phyloP scores from a whole-genome alignment of 1,139 yeast genomes.

The Geotrichum aggregatum region DNA sequence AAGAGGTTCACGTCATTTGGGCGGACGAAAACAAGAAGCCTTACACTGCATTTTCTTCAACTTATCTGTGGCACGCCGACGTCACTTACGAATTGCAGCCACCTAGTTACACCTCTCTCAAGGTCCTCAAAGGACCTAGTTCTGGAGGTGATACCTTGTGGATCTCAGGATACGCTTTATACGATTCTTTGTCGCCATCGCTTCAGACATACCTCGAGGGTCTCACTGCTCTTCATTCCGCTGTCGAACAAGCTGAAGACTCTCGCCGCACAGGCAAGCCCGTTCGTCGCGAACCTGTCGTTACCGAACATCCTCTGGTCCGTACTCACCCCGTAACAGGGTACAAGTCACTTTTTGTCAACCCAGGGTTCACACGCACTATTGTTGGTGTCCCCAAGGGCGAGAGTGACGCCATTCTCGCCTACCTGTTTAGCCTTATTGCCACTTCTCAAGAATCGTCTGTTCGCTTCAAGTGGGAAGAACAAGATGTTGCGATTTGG shows the following conservation, averaged over 20 bases:
- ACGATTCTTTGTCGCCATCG: slow-evolving; percentile 60
- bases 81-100: slow-evolving; percentile 69
- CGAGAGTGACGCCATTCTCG: slow-evolving; percentile 55
- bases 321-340: slow-evolving; percentile 68
- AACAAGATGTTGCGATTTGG: slow-evolving; percentile 64
- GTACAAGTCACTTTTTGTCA: slow-evolving; percentile 55
- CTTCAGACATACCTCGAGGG: slow-evolving; percentile 54
- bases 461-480: slow-evolving; percentile 55
- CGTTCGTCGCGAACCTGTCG: slow-evolving; percentile 59
- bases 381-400: slow-evolving; percentile 63
- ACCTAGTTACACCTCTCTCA: slow-evolving; percentile 60
- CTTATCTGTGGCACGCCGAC: slow-evolving; percentile 58
- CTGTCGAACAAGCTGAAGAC: slow-evolving; percentile 61
- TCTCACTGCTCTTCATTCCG: slow-evolving; percentile 62
- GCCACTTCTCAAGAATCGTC: slow-evolving; percentile 53
- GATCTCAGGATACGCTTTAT: slow-evolving; percentile 61
- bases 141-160: slow-evolving; percentile 75
- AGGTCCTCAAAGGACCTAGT: slow-evolving; percentile 57
- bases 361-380: slow-evolving; percentile 57
- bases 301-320: slow-evolving; percentile 60
- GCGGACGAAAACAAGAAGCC: slow-evolving; percentile 35
- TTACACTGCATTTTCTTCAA: slow-evolving; percentile 28
- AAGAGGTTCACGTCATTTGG: slow-evolving; percentile 58
- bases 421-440: slow-evolving; percentile 51
- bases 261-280: slow-evolving; percentile 54